Evolutionary conservation across 495 filamentous ascomycete species (phyloP).

Genomic region (Sordaria brevicollis): DNA sequence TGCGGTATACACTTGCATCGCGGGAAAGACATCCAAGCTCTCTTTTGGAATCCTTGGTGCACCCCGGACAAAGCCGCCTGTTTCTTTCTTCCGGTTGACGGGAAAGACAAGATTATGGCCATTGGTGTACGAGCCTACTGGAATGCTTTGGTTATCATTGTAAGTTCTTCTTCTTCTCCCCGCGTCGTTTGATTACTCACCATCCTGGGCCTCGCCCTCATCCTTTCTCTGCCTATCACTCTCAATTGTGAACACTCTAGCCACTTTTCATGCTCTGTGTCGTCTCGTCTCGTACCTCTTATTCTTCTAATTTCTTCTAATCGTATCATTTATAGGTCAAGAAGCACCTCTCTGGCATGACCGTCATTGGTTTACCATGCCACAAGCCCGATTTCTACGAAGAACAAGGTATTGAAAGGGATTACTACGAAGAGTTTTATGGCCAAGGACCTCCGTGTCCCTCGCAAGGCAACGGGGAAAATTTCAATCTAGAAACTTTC

Average conservation of each 20-base stretch:
- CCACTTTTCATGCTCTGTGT: not conserved
- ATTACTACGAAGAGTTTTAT: no score
- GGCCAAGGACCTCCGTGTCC: no score
- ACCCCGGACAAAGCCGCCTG: no score
- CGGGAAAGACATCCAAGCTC: no score
- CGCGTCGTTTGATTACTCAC: no score
- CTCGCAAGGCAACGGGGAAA: rapidly evolving
- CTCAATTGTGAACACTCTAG: no score
- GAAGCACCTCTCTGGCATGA: not conserved
- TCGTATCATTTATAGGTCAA: not conserved
- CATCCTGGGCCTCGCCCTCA: no score
- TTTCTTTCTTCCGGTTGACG: not conserved
- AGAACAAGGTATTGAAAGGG: no score
- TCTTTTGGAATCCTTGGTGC: no score
- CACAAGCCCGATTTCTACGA: no score
- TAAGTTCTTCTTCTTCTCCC: not conserved
- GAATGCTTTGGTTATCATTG: not conserved
- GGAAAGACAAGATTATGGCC: not conserved
- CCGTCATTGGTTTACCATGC: not conserved
- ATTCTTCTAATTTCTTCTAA: not conserved
- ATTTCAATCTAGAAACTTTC: not conserved
- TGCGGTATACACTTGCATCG: no score
- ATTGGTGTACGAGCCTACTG: not conserved
- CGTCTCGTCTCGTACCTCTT: not conserved
- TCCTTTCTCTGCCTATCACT: not conserved